Conservation (phyloP, 805 yeast genomes). For the Cyberlindnera japonica region DNA sequence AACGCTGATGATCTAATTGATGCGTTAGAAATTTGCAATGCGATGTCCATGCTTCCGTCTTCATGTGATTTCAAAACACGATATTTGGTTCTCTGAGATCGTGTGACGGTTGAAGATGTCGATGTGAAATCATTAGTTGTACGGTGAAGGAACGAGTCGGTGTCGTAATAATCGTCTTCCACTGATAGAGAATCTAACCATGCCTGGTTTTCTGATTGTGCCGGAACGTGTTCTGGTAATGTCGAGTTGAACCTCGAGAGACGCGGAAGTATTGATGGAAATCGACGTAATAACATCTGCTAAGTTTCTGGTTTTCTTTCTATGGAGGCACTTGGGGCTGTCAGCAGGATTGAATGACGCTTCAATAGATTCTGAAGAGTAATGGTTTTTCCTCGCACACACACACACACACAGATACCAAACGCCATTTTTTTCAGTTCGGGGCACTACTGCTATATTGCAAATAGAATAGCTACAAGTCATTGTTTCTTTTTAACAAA, state of each 20-base stretch:
- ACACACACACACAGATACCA: no score
- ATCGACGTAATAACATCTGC: not conserved
- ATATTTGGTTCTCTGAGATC: constrained; percentile 4
- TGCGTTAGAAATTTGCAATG: constrained; percentile 14
- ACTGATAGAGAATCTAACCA: constrained; percentile 33
- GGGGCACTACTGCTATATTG: no score
- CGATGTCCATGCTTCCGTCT: constrained; percentile 13
- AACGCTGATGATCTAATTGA: constrained; percentile 33
- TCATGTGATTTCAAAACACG: constrained; percentile 6
- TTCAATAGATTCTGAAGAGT: no score
- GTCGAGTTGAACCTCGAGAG: not conserved
- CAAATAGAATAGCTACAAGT: no score
- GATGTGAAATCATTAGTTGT: constrained; percentile 1
- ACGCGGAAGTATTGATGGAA: not conserved
- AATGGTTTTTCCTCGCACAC: no score
- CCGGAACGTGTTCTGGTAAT: constrained; percentile 34
- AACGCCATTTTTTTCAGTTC: no score
- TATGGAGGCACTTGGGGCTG: no score
- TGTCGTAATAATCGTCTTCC: constrained; percentile 2
- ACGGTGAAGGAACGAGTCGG: constrained; percentile 7
- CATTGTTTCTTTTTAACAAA: no score
- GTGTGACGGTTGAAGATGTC: not conserved
- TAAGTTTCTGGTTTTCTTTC: not conserved
- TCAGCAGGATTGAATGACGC: no score
- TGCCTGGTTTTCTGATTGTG: constrained; percentile 38